Percentiles rank a stretch among this genome's conserved stretches.
phyloP scores from a whole-genome alignment of 2,329 filamentous ascomycete genomes.

The Cladophialophora bantiana region DNA sequence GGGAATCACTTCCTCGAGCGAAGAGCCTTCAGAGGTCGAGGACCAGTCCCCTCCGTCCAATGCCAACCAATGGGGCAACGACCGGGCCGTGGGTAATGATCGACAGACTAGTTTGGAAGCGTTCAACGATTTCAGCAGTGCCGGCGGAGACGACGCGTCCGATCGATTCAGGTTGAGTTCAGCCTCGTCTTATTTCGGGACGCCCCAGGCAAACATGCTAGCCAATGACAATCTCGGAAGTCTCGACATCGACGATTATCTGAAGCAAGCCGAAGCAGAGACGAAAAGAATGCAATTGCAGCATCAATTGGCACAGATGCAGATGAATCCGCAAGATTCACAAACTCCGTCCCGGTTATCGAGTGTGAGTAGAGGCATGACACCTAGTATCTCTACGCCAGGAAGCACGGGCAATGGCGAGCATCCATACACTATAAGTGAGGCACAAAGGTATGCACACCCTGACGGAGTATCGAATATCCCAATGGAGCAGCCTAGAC shows the following conservation, averaged over 20 bases:
- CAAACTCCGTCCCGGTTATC: conserved; percentile 30
- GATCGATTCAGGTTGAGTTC: conserved; percentile 52
- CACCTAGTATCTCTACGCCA: conserved; percentile 33
- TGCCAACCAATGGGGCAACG: conserved; percentile 22
- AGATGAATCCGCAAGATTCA: conserved; percentile 28
- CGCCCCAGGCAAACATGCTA: conserved; percentile 51
- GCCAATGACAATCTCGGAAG: conserved; percentile 50
- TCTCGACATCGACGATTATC: conserved; percentile 54
- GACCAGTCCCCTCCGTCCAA: conserved; percentile 45
- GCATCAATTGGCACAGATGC: conserved; percentile 33
- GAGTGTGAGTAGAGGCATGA: conserved; percentile 37
- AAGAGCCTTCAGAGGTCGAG: conserved; percentile 58
- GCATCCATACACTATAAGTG: conserved; percentile 38
- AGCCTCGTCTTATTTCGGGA: conserved; percentile 52
- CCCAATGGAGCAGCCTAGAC: conserved; percentile 12
- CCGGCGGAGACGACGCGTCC: conserved; percentile 49
- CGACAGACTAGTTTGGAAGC: conserved; percentile 45
- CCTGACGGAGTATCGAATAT: conserved; percentile 23
- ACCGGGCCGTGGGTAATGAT: conserved; percentile 27
- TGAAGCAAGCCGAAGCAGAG: conserved; percentile 44
- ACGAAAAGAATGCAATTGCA: conserved; percentile 38
- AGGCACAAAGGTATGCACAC: conserved; percentile 41
- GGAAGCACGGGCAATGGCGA: conserved; percentile 32
- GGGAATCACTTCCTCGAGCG: conserved; percentile 55
- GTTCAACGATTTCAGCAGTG: conserved; percentile 45